phyloP scores from a whole-genome alignment of 257 asterid genomes.

The Fraxinus excelsior region DNA sequence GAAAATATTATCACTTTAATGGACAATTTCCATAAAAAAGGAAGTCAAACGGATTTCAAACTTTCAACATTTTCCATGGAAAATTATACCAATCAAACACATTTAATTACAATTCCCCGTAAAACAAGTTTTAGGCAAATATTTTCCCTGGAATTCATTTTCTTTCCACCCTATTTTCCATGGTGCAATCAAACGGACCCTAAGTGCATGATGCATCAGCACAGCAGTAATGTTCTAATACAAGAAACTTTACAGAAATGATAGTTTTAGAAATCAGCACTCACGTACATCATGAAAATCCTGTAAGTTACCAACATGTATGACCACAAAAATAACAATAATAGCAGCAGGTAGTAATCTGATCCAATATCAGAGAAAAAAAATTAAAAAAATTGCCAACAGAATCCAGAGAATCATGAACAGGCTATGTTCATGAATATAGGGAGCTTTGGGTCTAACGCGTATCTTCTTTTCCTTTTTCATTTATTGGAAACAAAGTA shows the following conservation, averaged over 20 bases:
- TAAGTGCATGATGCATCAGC: conserved; percentile 1
- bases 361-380: conserved; percentile 1
- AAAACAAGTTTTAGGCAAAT: too few species aligned
- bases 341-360: background rate
- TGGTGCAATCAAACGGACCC: too few species aligned
- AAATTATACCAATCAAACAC: too few species aligned
- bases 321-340: conserved; percentile 2
- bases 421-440: background rate
- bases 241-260: background rate
- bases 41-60: too few species aligned
- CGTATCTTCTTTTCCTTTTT: background rate
- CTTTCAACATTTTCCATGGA: too few species aligned
- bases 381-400: background rate
- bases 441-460: background rate
- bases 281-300: background rate
- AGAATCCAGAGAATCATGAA: background rate
- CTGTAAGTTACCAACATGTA: background rate
- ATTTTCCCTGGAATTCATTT: too few species aligned
- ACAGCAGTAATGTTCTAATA: background rate
- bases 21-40: too few species aligned
- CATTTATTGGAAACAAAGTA: background rate
- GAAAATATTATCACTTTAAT: too few species aligned
- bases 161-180: too few species aligned
- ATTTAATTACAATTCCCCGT: too few species aligned
- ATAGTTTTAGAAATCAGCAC: conserved; percentile 4